A percentile compares a stretch with the other conserved stretches of the same genome.
Conservation (phyloP, 2,329 filamentous ascomycete species). For the Ceratocystis papillata region DNA sequence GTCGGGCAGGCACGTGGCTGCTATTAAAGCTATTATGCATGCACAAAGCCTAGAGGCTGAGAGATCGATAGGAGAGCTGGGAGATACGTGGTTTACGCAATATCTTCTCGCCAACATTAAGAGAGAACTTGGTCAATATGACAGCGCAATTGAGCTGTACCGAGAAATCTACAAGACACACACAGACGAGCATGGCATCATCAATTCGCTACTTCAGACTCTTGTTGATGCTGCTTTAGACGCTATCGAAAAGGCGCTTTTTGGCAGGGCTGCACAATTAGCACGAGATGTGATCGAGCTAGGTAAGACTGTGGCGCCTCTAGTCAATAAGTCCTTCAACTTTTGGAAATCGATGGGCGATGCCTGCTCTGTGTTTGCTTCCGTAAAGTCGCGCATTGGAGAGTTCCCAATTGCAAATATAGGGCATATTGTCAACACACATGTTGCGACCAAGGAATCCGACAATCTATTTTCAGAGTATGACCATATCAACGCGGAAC, state of each 20-base stretch:
- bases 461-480: slow-evolving; percentile 45
- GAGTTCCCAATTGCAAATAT: slow-evolving; percentile 53
- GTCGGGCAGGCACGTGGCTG: slow-evolving; percentile 86
- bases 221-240: slow-evolving; percentile 71
- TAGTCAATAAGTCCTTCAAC: slow-evolving; percentile 68
- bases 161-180: slow-evolving; percentile 57
- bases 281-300: slow-evolving; percentile 59
- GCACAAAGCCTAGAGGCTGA: slow-evolving; percentile 61
- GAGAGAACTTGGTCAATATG: slow-evolving; percentile 80
- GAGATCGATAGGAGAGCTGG: slow-evolving; percentile 38
- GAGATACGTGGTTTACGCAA: slow-evolving; percentile 85
- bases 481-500: slow-evolving; percentile 49
- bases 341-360: slow-evolving; percentile 90
- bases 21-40: slow-evolving; percentile 78
- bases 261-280: slow-evolving; percentile 67
- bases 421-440: slow-evolving; percentile 45
- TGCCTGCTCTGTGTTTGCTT: slow-evolving; percentile 73
- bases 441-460: slow-evolving; percentile 41
- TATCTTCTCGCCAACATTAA: slow-evolving; percentile 96
- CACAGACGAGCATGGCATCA: slow-evolving; percentile 70
- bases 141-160: slow-evolving; percentile 70
- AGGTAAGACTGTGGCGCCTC: slow-evolving; percentile 50
- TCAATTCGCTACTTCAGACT: slow-evolving; percentile 78
- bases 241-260: slow-evolving; percentile 70
- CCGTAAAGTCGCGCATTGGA: slow-evolving; percentile 53